Conservation (phyloP, 1,284 basidiomycete genomes). For the Crepidotus sp. region DNA sequence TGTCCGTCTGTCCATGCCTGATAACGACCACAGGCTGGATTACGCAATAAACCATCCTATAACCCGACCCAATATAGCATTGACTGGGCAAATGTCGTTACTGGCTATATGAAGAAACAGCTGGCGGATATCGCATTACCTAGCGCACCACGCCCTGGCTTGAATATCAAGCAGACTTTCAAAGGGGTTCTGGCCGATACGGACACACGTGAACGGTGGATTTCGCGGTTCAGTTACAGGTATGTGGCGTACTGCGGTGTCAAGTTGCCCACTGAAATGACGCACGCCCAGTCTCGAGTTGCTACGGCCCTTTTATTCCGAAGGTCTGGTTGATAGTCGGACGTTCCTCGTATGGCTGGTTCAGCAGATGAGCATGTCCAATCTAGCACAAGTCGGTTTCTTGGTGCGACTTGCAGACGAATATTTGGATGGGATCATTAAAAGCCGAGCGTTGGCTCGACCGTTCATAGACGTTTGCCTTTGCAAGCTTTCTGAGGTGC, state of each 20-base stretch:
- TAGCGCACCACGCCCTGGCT: conserved; percentile 59
- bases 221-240: conserved; percentile 76
- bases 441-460: conserved; percentile 52
- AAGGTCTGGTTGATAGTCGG: conserved; percentile 75
- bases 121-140: conserved; percentile 79
- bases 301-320: conserved; percentile 70
- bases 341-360: conserved; percentile 81
- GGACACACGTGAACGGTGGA: conserved; percentile 68
- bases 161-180: conserved; percentile 74
- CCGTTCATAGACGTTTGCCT: conserved; percentile 64
- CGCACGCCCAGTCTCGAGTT: conserved; percentile 51
- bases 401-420: conserved; percentile 72
- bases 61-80: conserved; percentile 79
- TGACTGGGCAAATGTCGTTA: conserved; percentile 85
- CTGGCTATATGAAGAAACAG: conserved; percentile 86
- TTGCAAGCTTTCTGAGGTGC: conserved; percentile 62
- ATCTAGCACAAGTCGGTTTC: conserved; percentile 82
- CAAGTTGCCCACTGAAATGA: not conserved
- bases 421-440: conserved; percentile 67
- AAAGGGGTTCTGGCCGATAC: conserved; percentile 66
- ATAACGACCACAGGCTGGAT: conserved; percentile 42
- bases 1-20: conserved; percentile 1
- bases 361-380: conserved; percentile 66
- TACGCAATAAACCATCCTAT: conserved; percentile 64
- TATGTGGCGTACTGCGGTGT: conserved; percentile 31